Evolutionary conservation across 495 filamentous ascomycete species (phyloP).

Genomic region (Endocarpon pusillum): DNA sequence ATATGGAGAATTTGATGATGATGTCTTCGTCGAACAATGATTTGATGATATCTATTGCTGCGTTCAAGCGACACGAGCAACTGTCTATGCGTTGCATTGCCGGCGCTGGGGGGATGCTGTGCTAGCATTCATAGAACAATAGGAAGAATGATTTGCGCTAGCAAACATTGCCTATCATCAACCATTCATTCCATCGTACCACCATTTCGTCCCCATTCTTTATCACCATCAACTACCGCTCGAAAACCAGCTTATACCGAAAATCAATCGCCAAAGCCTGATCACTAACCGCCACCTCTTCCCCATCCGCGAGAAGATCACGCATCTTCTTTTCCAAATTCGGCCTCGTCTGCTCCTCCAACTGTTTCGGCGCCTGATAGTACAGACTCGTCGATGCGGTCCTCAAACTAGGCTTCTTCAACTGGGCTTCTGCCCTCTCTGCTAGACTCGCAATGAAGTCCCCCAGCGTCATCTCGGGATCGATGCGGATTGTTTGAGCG

Average conservation of each 20-base stretch:
- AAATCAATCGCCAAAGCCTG: conserved; percentile 62
- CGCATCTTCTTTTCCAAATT: conserved; percentile 65
- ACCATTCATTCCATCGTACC: conserved; percentile 7
- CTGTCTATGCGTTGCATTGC: too few species aligned
- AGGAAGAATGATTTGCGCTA: conserved; percentile 18
- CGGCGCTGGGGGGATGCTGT: too few species aligned
- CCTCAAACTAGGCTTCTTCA: conserved; percentile 80
- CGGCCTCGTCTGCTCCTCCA: conserved; percentile 63
- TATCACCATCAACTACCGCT: neutral
- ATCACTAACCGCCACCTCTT: conserved; percentile 70
- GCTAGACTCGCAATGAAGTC: conserved; percentile 78
- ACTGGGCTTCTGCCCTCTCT: conserved; percentile 63
- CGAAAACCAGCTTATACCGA: conserved; percentile 42
- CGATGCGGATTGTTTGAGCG: conserved; percentile 52
- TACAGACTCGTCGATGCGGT: conserved; percentile 74
- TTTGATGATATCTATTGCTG: too few species aligned
- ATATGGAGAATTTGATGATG: too few species aligned
- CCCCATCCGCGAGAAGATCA: conserved; percentile 45
- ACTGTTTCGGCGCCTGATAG: conserved; percentile 62
- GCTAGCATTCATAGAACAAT: conserved; percentile 14
- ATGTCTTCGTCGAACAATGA: too few species aligned
- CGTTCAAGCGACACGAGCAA: too few species aligned
- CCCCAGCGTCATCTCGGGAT: conserved; percentile 54
- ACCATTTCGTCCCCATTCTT: too few species aligned
- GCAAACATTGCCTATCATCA: conserved; percentile 11